phyloP scores from a whole-genome alignment of 768 basidiomycete genomes.

The Hirschioporus abietinus region DNA sequence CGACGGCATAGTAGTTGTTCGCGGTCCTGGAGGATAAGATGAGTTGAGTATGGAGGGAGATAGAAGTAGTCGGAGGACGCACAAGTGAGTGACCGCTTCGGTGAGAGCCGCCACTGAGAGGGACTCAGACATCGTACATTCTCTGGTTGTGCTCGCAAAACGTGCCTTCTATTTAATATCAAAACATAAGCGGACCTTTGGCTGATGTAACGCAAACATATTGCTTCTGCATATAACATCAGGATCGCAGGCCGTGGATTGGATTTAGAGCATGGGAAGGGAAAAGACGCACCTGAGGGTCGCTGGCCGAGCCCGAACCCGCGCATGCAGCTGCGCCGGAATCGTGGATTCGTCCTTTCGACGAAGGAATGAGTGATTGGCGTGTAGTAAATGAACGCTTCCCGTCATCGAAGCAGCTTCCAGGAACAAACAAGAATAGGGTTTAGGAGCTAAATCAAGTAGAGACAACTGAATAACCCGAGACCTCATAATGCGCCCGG shows the following conservation, averaged over 20 bases:
- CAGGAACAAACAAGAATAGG: not conserved
- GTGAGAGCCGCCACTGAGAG: not conserved
- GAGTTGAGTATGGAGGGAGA: not conserved
- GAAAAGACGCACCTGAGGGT: not conserved
- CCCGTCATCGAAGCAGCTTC: not conserved
- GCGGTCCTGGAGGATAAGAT: not conserved
- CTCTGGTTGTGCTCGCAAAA: not conserved
- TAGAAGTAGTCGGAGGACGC: not conserved
- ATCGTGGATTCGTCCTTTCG: not conserved
- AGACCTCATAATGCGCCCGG: not conserved
- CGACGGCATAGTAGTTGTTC: not conserved
- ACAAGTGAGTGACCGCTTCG: not conserved
- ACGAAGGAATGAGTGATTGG: not conserved
- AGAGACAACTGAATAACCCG: not conserved
- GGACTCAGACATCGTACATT: not conserved
- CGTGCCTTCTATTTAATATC: not conserved
- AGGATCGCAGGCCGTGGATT: not conserved
- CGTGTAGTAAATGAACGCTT: not conserved
- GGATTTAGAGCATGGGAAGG: not conserved
- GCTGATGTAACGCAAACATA: not conserved
- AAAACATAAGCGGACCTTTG: not conserved
- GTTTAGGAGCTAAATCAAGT: not conserved
- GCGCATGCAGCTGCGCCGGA: not conserved
- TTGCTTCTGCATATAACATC: not conserved
- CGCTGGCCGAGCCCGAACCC: not conserved